Evolutionary conservation across 2,329 filamentous ascomycete species (phyloP), one percentile per base, ranked within the genome.

Genomic region (Lachnellula subtilissima): DNA sequence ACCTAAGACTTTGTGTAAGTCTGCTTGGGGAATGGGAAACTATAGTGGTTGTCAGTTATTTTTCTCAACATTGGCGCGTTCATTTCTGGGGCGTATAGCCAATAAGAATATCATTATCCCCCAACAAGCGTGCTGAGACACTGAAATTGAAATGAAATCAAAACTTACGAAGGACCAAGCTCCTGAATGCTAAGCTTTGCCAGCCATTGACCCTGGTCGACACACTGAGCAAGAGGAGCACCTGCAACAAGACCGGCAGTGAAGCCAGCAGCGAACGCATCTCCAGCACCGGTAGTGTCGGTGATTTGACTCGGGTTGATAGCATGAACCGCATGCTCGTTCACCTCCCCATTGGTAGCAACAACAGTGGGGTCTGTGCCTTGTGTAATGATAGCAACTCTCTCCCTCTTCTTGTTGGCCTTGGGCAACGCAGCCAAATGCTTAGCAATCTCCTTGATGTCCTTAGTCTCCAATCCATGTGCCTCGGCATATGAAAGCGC

Each of bases 201-300:
- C 64, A 99, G 83, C 94, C 94, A 99, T 76, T 97, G 92, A 63
- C 94, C 94, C 82, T 94, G 89, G 73, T 97, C 89, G 66, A 99
- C 82, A 69, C 82, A 82, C 64, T 86, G 84, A 67, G 88, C 86
- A 50, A 99, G 80, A 53, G 84, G 72, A 78, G 94, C 89, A 74
- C 88, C 91, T 74, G 93, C 81, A 60, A 96, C 86, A 62, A 97
- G 79, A 70, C 92, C 94, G 52, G 94, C 94, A 55, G 90, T 80
- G 76, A 99, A 91, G 62, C 94, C 94, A 70, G 91, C 94, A 57
- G 94, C 93, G 70, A 99, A 99, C 52, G 94, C 93, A 72, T 99
- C 94, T 72, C 91, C 94, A 60, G 94, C 94, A 71, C 94, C 94
- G 72, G 93, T 97, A 74, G 93, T 97, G 77, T 99, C 94, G 74